Percentiles rank a stretch among this genome's conserved stretches.
These are phyloP conservation scores for Fomitopsis schrenkii DNA, from an alignment of 1,284 basidiomycete species.

Conservation along the genomic window DNA sequence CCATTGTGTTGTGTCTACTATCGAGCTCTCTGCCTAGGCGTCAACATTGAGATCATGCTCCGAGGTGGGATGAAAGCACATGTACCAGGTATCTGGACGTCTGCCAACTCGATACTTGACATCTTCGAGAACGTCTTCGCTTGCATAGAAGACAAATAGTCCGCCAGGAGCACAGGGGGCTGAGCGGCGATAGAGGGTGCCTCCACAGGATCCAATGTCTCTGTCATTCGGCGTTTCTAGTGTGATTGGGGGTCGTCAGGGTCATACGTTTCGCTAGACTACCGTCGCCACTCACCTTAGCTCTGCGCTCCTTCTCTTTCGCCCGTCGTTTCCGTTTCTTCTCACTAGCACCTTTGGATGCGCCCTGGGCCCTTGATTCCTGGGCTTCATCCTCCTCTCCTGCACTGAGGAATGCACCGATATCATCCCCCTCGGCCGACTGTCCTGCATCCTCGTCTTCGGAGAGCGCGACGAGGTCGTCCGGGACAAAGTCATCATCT, in stretches of 20 bases:
- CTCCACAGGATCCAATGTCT: slow-evolving; percentile 36
- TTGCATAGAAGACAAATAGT: slow-evolving; percentile 61
- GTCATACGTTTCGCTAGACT: background rate
- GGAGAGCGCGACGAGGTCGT: slow-evolving; percentile 62
- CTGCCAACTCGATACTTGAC: slow-evolving; percentile 68
- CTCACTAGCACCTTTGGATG: slow-evolving; percentile 26
- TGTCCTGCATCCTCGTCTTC: slow-evolving; percentile 47
- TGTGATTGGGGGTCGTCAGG: background rate
- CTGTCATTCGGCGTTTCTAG: slow-evolving; percentile 62
- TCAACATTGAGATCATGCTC: slow-evolving; percentile 39
- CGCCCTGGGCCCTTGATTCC: slow-evolving; percentile 18
- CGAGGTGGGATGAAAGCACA: slow-evolving; percentile 7
- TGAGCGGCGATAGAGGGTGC: slow-evolving; percentile 52
- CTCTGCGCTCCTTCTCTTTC: slow-evolving; percentile 64
- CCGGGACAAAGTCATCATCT: slow-evolving; percentile 74
- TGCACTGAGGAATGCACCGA: slow-evolving; percentile 38
- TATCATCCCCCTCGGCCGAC: slow-evolving; percentile 39
- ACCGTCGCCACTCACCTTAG: slow-evolving; percentile 40
- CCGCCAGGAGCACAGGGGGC: slow-evolving; percentile 48
- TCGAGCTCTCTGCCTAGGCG: slow-evolving; percentile 57
- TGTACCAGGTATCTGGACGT: slow-evolving; percentile 69
- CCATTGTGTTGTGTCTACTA: slow-evolving; percentile 73
- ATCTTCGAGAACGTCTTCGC: slow-evolving; percentile 59
- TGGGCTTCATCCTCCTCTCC: slow-evolving; percentile 37
- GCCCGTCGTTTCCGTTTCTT: slow-evolving; percentile 71